A percentile compares a stretch with the other conserved stretches of the same genome.
phyloP scores from a whole-genome alignment of 164 flowering plant species.

The Chimonanthus salicifolius region DNA sequence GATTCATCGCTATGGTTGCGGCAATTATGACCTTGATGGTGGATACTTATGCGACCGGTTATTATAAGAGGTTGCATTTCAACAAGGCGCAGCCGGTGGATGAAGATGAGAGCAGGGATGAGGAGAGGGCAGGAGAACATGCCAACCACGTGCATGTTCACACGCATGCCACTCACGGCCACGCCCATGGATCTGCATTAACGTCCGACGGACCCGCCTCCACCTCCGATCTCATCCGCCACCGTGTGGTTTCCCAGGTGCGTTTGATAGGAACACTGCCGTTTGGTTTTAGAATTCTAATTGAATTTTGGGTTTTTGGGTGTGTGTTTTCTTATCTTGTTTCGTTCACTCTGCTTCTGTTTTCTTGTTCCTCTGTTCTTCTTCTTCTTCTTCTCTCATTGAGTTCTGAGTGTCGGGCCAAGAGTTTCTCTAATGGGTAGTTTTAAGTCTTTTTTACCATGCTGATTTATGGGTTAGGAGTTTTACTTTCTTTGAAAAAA shows the following conservation, averaged over 20 bases:
- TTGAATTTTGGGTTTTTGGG: neutral
- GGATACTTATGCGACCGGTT: conserved; percentile 25
- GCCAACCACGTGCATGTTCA: conserved; percentile 39
- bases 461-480: too few relatives aligned
- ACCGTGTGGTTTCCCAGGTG: conserved; percentile 45
- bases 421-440: neutral
- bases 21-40: conserved; percentile 30
- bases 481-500: too few relatives aligned
- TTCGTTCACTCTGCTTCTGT: neutral
- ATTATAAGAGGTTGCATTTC: conserved; percentile 17
- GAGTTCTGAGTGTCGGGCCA: too few relatives aligned
- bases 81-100: conserved; percentile 10
- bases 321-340: neutral
- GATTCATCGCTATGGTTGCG: conserved; percentile 29
- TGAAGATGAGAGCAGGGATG: conserved; percentile 14
- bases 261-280: neutral
- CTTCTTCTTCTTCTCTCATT: neutral
- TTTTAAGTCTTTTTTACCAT: neutral
- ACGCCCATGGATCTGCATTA: conserved; percentile 36
- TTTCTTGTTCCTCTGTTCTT: neutral
- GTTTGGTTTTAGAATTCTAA: neutral
- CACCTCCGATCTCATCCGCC: conserved; percentile 21
- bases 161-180: conserved; percentile 41
- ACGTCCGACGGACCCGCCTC: neutral
- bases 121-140: conserved; percentile 17